Percentiles rank a stretch among this genome's conserved stretches.
phyloP scores from a whole-genome alignment of 768 basidiomycete genomes.

The Fistulinella prunicolor region DNA sequence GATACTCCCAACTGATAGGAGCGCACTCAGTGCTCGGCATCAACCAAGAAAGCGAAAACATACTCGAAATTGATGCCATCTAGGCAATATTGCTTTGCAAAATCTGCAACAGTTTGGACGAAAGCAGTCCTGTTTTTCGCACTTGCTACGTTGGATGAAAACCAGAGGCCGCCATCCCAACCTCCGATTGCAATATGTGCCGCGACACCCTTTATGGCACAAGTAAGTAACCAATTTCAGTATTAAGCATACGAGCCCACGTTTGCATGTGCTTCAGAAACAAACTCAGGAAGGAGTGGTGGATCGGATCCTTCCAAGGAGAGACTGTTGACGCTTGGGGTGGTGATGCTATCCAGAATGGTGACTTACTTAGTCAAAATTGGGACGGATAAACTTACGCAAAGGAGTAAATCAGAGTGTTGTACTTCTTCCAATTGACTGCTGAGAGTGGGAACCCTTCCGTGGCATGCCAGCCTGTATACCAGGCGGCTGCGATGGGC shows the following conservation, averaged over 20 bases:
- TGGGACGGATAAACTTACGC: slow-evolving; percentile 39
- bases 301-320: slow-evolving; percentile 43
- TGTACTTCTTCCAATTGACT: slow-evolving; percentile 72
- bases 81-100: slow-evolving; percentile 49
- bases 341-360: slow-evolving; percentile 29
- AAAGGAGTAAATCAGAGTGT: slow-evolving; percentile 65
- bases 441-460: slow-evolving; percentile 49
- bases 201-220: slow-evolving; percentile 44
- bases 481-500: slow-evolving; percentile 56
- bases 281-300: slow-evolving; percentile 53
- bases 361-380: neutral
- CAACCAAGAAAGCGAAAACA: neutral
- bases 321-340: slow-evolving; percentile 31
- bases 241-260: slow-evolving; percentile 19
- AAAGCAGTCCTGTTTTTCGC: slow-evolving; percentile 59
- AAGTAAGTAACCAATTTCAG: neutral
- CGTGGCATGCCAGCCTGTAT: slow-evolving; percentile 60
- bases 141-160: slow-evolving; percentile 58
- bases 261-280: slow-evolving; percentile 39
- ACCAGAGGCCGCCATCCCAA: slow-evolving; percentile 63
- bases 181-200: slow-evolving; percentile 66
- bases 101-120: slow-evolving; percentile 50
- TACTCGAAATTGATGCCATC: slow-evolving; percentile 50
- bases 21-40: neutral
- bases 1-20: slow-evolving; percentile 80